Percentiles rank a stretch among this genome's conserved stretches.
Conservation (phyloP, 148 eudicot species). For the Camellia sinensis region DNA sequence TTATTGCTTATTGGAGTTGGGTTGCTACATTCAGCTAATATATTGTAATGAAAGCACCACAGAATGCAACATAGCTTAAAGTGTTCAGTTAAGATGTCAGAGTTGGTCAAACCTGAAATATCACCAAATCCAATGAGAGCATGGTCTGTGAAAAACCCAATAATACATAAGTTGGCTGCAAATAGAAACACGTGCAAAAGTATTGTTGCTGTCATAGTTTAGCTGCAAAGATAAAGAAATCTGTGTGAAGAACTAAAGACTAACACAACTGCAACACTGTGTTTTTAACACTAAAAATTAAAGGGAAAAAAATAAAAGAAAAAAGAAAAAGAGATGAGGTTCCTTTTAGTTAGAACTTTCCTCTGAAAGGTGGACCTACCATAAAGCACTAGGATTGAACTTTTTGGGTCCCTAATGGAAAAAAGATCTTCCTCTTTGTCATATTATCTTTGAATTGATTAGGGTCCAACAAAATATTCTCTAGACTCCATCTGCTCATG, state of each 20-base stretch:
- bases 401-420: slow-evolving; percentile 9
- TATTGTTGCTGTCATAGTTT: background rate
- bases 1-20: background rate
- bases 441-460: slow-evolving; percentile 3
- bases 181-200: background rate
- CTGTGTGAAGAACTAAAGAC: background rate
- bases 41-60: background rate
- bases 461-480: background rate
- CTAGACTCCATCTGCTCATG: background rate
- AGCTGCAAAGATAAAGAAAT: background rate
- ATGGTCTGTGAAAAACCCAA: background rate
- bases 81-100: background rate
- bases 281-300: background rate
- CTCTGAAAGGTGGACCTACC: too few relatives aligned
- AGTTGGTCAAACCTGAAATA: background rate
- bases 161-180: background rate
- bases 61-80: background rate
- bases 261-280: background rate
- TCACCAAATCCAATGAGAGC: background rate
- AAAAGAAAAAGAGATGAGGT: background rate
- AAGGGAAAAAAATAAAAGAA: background rate
- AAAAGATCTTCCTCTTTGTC: slow-evolving; percentile 5
- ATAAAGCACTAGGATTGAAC: background rate
- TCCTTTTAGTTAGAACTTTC: background rate
- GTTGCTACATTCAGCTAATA: background rate